phyloP scores from a whole-genome alignment of 305 asterid species.

The Fraxinus greggii region DNA sequence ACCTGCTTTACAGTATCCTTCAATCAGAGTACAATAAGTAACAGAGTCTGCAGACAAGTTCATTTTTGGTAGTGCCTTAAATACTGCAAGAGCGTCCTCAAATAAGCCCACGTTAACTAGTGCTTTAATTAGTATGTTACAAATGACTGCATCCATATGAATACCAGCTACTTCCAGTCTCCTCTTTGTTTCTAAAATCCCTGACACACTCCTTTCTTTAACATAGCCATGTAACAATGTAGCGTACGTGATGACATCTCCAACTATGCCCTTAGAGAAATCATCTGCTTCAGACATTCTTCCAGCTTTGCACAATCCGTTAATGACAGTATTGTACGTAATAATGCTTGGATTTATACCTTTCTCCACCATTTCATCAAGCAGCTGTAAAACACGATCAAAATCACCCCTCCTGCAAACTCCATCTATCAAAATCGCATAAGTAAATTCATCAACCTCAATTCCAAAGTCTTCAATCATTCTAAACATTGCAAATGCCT shows the following conservation, averaged over 20 bases:
- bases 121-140: slow-evolving; percentile 69
- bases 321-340: slow-evolving; percentile 66
- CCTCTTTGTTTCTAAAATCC: slow-evolving; percentile 52
- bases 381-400: slow-evolving; percentile 46
- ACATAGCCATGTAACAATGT: slow-evolving; percentile 69
- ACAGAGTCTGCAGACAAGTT: slow-evolving; percentile 48
- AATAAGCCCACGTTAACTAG: slow-evolving; percentile 68
- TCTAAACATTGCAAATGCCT: slow-evolving; percentile 62
- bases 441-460: slow-evolving; percentile 63
- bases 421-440: slow-evolving; percentile 67
- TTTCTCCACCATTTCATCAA: slow-evolving; percentile 64
- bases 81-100: slow-evolving; percentile 62
- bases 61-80: slow-evolving; percentile 47
- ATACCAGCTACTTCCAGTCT: slow-evolving; percentile 56
- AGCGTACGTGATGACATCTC: slow-evolving; percentile 67
- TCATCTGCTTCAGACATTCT: slow-evolving; percentile 68
- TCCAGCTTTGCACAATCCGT: slow-evolving; percentile 75
- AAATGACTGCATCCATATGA: slow-evolving; percentile 55
- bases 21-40: slow-evolving; percentile 58
- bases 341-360: slow-evolving; percentile 62
- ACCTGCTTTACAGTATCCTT: slow-evolving; percentile 68
- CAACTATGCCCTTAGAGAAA: slow-evolving; percentile 50
- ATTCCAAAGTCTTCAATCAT: slow-evolving; percentile 54
- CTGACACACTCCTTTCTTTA: slow-evolving; percentile 49
- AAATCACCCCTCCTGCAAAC: slow-evolving; percentile 59